phyloP scores from a whole-genome alignment of 176 grass and related monocot genomes.

The Phyllostachys edulis region DNA sequence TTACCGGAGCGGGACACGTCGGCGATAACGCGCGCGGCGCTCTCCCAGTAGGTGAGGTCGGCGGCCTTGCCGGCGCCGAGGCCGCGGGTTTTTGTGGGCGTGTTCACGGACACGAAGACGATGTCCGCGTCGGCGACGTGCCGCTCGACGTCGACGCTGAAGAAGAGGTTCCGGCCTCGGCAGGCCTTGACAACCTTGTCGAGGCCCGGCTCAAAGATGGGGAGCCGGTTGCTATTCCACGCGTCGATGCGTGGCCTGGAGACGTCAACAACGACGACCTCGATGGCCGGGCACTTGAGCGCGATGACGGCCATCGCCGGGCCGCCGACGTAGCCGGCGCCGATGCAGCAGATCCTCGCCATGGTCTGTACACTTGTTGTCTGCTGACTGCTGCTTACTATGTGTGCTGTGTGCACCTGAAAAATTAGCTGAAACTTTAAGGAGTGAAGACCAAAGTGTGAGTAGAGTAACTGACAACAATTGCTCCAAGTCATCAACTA shows the following conservation, averaged over 20 bases:
- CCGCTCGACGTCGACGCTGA: constrained; percentile 50
- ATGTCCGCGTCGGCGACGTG: constrained; percentile 51
- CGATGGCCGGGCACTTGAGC: constrained; percentile 49
- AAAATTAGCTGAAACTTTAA: neutral
- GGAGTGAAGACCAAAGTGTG: too few relatives aligned
- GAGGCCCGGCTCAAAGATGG: constrained; percentile 52
- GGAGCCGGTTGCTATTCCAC: constrained; percentile 58
- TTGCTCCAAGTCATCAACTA: too few relatives aligned
- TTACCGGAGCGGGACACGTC: constrained; percentile 43
- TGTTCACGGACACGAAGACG: constrained; percentile 69
- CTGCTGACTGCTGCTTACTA: neutral
- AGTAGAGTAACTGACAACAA: too few relatives aligned
- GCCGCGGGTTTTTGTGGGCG: constrained; percentile 58
- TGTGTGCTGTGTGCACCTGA: neutral
- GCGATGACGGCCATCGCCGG: constrained; percentile 54
- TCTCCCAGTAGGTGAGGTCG: constrained; percentile 66
- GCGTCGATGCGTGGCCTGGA: constrained; percentile 48
- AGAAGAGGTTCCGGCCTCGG: constrained; percentile 53
- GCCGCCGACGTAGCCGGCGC: constrained; percentile 58
- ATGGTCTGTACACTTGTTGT: neutral
- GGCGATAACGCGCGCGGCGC: constrained; percentile 52
- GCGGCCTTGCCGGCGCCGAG: constrained; percentile 1
- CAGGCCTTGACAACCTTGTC: constrained; percentile 53
- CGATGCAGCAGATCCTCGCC: constrained; percentile 69
- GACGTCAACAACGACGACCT: constrained; percentile 52